Conservation (phyloP, 768 basidiomycete genomes). For the Boletus rufocinnamomeus region DNA sequence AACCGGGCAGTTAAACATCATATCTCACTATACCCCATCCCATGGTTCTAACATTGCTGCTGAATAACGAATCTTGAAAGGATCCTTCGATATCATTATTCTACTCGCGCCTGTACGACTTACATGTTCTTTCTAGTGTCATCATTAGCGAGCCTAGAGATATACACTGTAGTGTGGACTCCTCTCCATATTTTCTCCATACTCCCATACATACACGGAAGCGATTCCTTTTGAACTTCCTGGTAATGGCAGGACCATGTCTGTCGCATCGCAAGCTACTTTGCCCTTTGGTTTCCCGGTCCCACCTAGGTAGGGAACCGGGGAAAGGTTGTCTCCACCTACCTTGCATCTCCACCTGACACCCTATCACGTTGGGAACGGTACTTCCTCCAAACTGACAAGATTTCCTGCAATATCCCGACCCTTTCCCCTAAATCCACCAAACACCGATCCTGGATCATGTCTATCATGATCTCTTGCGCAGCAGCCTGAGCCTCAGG, state of each 20-base stretch:
- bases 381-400: slow-evolving; percentile 23
- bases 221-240: neutral
- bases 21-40: neutral
- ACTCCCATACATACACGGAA: neutral
- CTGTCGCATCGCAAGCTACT: neutral
- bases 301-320: neutral
- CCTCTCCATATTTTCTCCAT: slow-evolving; percentile 5
- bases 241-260: neutral
- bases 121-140: slow-evolving; percentile 18
- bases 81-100: slow-evolving; percentile 23
- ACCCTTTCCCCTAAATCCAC: slow-evolving; percentile 20
- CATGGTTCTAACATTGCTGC: slow-evolving; percentile 8
- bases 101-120: slow-evolving; percentile 21
- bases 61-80: slow-evolving; percentile 13
- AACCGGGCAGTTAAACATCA: slow-evolving; percentile 42
- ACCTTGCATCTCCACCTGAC: neutral
- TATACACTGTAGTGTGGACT: slow-evolving; percentile 14
- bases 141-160: slow-evolving; percentile 14
- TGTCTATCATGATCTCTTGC: slow-evolving; percentile 13
- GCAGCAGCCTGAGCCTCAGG: slow-evolving; percentile 12
- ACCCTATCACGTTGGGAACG: slow-evolving; percentile 14
- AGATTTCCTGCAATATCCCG: slow-evolving; percentile 17
- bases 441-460: slow-evolving; percentile 15
- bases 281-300: too few relatives aligned
- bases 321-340: neutral